Evolutionary conservation across 306 rosid genomes (phyloP), one percentile per base, ranked within the genome.

Genomic region (Amphicarpaea edgeworthii): DNA sequence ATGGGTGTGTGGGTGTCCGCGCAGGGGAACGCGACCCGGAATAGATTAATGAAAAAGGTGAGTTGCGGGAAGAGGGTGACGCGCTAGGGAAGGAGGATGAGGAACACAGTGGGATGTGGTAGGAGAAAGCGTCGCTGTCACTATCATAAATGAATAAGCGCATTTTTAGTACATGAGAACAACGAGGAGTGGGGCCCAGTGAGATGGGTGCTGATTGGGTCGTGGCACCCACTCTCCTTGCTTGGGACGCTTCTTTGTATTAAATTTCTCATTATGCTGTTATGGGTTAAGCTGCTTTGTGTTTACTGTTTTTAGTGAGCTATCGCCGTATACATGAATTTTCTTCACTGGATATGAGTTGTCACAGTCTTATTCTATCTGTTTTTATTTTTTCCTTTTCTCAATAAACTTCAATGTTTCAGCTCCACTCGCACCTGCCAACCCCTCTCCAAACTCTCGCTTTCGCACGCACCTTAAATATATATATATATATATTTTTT

Each of bases 121-220:
- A 63, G 88, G 83, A 80, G 79, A 76, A 71, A 80, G 87, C 63
- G 84, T 86, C 82, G 81, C 79, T 82, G 84, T 89, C 86, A 55
- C 7, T 15, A 42, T 78, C 65, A 62, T 78, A 76, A 80, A 85
- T 82, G 87, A 86, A 79, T 34, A 61, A 32, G 47, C 49, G 81
- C 75, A 81, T 51, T 82, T 79, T 69, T 61, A 51, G 85, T 73
- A 82, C 73, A 49, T 28, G 87, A 53, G 72, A 81, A 82, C 80
- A 66, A 79, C 54, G 72, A 73, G 67, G 82, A 47, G 54, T 51
- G 68, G 71, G 82, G 53, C 81, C 80, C 73, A 20, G 20, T 2
- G 8, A n/a, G 43, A 38, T 42, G 51, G 65, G 62, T 62, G 32
- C 72, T 85, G 83, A 84, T 88, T 84, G 86, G 89, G 14, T 41